Conservation (phyloP, 2,329 filamentous ascomycete genomes). For the Ciborinia camelliae region DNA sequence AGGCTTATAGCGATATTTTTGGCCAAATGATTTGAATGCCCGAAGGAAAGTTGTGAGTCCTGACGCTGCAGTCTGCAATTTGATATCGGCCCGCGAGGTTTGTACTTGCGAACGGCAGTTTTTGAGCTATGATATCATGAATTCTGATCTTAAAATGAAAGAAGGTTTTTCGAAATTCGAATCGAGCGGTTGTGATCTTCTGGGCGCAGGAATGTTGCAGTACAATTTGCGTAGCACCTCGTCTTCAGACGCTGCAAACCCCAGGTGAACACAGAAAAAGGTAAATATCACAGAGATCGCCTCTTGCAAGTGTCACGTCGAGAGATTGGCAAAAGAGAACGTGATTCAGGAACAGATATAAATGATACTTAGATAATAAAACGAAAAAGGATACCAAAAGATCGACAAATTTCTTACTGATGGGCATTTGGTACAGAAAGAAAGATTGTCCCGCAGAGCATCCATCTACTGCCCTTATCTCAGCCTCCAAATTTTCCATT, state of each 20-base stretch:
- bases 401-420: conserved; percentile 2
- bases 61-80: background rate
- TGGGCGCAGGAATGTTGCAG: background rate
- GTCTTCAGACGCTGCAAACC: background rate
- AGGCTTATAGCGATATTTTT: background rate
- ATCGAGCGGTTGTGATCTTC: background rate
- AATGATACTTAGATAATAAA: background rate
- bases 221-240: background rate
- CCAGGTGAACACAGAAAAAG: background rate
- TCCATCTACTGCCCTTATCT: conserved; percentile 17
- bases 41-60: conserved; percentile 4
- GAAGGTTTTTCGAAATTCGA: background rate
- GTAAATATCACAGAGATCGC: background rate
- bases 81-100: conserved; percentile 3
- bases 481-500: conserved; percentile 22
- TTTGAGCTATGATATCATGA: background rate
- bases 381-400: background rate
- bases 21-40: background rate
- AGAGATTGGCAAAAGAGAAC: background rate
- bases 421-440: background rate
- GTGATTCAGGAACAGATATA: background rate
- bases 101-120: background rate
- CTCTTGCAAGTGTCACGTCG: background rate
- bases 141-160: background rate
- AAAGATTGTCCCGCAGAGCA: conserved; percentile 3